These are phyloP conservation scores for Ormosia emarginata DNA, from an alignment of 306 rosid species.

Conservation along the genomic window DNA sequence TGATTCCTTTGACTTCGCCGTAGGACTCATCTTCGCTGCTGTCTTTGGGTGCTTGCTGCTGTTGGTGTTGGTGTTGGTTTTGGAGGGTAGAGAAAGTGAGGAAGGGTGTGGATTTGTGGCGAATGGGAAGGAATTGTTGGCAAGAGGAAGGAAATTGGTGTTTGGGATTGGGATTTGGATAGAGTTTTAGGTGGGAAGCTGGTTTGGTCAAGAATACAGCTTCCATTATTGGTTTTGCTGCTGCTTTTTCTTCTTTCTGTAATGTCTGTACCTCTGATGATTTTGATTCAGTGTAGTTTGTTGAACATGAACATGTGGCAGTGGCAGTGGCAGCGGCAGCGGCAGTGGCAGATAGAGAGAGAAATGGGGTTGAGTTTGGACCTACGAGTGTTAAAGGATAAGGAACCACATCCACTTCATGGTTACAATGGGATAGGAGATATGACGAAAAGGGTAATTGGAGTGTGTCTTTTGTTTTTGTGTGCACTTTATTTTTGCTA, in stretches of 20 bases:
- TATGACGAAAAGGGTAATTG: not conserved
- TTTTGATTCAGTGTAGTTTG: not conserved
- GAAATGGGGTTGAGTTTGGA: not conserved
- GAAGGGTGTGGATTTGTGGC: constrained; percentile 28
- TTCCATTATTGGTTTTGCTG: constrained; percentile 49
- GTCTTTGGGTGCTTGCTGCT: not conserved
- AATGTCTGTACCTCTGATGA: not conserved
- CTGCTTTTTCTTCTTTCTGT: not conserved
- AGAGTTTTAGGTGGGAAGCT: constrained; percentile 50
- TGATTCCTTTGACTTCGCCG: constrained; percentile 76
- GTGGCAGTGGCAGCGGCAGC: too few species aligned
- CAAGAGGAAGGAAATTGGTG: not conserved
- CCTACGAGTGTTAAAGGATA: constrained; percentile 32
- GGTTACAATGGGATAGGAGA: constrained; percentile 11
- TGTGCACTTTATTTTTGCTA: not conserved
- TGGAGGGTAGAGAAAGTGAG: not conserved
- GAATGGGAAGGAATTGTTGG: constrained; percentile 2
- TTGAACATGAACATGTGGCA: constrained; percentile 16
- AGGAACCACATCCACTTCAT: constrained; percentile 67
- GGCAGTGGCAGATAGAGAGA: too few species aligned
- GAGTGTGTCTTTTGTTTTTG: not conserved
- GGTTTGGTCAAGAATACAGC: constrained; percentile 57
- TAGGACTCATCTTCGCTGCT: constrained; percentile 51
- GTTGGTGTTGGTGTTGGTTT: not conserved
- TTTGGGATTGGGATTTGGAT: constrained; percentile 34